Evolutionary conservation across 192 early-diverging fungal species (phyloP), one percentile per base, ranked within the genome.

Genomic region (Backusella macrospora): DNA sequence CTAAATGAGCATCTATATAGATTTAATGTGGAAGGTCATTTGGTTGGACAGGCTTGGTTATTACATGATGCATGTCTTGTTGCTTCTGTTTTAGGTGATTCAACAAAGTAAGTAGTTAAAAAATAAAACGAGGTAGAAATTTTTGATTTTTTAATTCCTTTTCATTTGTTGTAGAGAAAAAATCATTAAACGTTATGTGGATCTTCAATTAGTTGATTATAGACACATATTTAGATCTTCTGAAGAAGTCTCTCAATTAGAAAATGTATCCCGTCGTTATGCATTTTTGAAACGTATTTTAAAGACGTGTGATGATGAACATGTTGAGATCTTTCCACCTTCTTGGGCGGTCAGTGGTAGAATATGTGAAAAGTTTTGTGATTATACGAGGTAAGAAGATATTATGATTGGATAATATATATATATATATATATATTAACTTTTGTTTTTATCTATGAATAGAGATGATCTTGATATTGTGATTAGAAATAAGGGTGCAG

Each of bases 211-310:
- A 40, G 84, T 90, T 29, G 92, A 92, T 37, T 99, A 99, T 73
- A 76, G 89, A 4, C 86, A 81, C 7, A 90, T 97, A 23, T 97
- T 98, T 76, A 86, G 92, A 65, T 83, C 88, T 16, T 75, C 80
- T 44, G 87, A 89, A 59, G 86, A 97, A 80, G 92, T 93, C 37
- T 77, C 94, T n/a, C 90, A 90, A 38, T 78, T 99, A 1, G 94
- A 93, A 62, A 90, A 95, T 49, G 89, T 95, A 0, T 91, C 93
- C 6, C 84, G 96, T 29, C 85, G 98, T 29, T 98, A 96, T 79
- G 93, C 96, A 4, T 98, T 96, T 93, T 80, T 99, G 39, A 93
- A 96, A 70, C 86, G 96, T 21, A 81, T 92, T n/a, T 75, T 98
- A 45, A 94, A 94, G 76, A 90, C 86, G n/a, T 92, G 90, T 78